Evolutionary conservation across 306 rosid species (phyloP).

Genomic region (Spatholobus suberectus): DNA sequence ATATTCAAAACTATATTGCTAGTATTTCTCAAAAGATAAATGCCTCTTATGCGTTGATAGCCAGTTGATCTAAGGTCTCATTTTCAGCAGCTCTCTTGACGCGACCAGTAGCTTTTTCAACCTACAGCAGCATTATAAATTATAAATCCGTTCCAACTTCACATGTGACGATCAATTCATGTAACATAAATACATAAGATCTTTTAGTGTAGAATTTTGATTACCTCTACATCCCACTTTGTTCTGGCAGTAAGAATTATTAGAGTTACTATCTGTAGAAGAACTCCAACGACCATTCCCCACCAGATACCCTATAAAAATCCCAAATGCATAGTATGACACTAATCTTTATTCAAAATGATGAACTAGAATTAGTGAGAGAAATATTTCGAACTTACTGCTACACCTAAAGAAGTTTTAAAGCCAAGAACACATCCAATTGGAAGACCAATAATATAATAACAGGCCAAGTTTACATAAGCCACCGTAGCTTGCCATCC

Average conservation of each 20-base stretch:
- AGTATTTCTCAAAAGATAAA: too few species aligned
- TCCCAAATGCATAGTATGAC: too few species aligned
- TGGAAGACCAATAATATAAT: conserved; percentile 64
- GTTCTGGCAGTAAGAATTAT: conserved; percentile 66
- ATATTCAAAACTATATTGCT: too few species aligned
- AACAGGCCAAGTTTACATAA: conserved; percentile 45
- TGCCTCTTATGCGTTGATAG: conserved; percentile 27
- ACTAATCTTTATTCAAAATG: too few species aligned
- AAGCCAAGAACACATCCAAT: conserved; percentile 78
- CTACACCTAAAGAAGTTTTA: conserved; percentile 65
- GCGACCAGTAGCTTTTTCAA: conserved; percentile 56
- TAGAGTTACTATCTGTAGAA: conserved; percentile 63
- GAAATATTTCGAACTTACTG: conserved; percentile 48
- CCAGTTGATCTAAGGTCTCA: conserved; percentile 48
- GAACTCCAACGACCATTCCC: conserved; percentile 77
- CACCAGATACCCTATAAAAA: conserved; percentile 74
- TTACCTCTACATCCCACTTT: conserved; percentile 71
- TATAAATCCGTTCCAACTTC: too few species aligned
- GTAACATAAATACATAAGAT: background rate
- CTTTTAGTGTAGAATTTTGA: background rate
- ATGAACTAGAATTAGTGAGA: background rate
- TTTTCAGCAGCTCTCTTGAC: conserved; percentile 54
- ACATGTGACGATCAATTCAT: background rate
- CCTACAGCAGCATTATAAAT: conserved; percentile 53
- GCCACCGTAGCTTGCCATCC: conserved; percentile 85